phyloP scores from a whole-genome alignment of 2,329 filamentous ascomycete species.

The Hypoxylon sp. region DNA sequence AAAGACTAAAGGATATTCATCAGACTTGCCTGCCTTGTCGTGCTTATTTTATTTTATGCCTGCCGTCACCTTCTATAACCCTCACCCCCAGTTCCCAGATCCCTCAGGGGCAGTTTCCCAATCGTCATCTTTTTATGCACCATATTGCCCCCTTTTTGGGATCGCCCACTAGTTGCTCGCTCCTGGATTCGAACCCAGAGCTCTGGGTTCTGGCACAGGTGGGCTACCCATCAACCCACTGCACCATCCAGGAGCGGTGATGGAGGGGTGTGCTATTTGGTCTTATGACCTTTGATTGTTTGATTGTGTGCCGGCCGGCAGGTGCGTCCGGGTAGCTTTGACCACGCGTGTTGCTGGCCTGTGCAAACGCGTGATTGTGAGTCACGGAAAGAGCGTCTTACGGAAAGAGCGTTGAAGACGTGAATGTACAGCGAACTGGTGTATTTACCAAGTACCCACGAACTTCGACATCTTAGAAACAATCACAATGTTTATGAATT shows the following conservation, averaged over 20 bases:
- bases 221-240: no score
- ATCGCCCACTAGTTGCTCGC: not conserved
- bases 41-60: no score
- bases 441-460: not conserved
- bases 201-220: no score
- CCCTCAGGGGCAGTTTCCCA: no score
- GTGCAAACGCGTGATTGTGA: not conserved
- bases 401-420: no score
- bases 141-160: no score
- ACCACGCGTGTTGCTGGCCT: not conserved
- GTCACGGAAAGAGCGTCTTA: not conserved
- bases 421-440: not conserved
- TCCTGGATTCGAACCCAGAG: slow-evolving; percentile 4
- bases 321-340: not conserved
- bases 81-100: no score
- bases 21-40: no score
- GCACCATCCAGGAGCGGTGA: not conserved
- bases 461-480: not conserved
- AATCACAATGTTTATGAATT: not conserved
- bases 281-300: not conserved
- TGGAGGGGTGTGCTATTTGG: not conserved
- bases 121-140: no score
- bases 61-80: no score
- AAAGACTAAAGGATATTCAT: no score
- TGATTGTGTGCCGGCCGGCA: not conserved